Evolutionary conservation across 192 early-diverging fungal genomes (phyloP).

Genomic region (Dissophora ornata): DNA sequence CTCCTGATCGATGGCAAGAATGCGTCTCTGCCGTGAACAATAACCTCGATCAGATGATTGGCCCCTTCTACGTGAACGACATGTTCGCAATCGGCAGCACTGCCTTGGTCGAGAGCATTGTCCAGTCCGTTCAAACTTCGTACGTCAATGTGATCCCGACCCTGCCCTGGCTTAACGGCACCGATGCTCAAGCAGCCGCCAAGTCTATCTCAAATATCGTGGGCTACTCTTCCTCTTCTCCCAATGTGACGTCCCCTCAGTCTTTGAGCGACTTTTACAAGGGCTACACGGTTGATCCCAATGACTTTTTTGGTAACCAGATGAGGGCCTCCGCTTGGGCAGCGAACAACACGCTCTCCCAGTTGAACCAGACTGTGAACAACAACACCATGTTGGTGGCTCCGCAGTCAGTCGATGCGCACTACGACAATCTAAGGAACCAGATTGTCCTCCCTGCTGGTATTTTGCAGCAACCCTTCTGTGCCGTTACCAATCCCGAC

Average conservation of each 20-base stretch:
- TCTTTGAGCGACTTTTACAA: constrained; percentile 52
- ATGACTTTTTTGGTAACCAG: constrained; percentile 56
- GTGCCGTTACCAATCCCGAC: constrained; percentile 52
- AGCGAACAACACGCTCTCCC: constrained; percentile 16
- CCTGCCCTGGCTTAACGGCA: constrained; percentile 55
- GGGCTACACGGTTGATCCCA: constrained; percentile 13
- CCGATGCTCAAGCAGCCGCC: constrained; percentile 24
- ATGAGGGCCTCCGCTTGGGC: constrained; percentile 16
- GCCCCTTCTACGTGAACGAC: constrained; percentile 53
- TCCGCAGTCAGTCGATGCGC: constrained; percentile 63
- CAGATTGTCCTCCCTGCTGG: constrained; percentile 65
- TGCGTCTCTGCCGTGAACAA: constrained; percentile 47
- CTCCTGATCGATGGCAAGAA: constrained; percentile 10
- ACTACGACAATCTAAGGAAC: constrained; percentile 44
- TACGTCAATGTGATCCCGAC: constrained; percentile 47
- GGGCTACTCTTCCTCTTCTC: background rate
- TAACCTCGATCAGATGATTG: constrained; percentile 48
- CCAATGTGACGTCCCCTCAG: constrained; percentile 48
- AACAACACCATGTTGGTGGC: constrained; percentile 16
- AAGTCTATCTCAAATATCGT: background rate
- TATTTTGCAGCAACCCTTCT: constrained; percentile 68
- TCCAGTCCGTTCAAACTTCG: constrained; percentile 41
- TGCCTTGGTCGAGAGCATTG: constrained; percentile 39
- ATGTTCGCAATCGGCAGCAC: constrained; percentile 43
- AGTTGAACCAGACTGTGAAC: constrained; percentile 48